These are phyloP conservation scores for Alternaria panax DNA, from an alignment of 2,329 filamentous ascomycete genomes.

Conservation along the genomic window DNA sequence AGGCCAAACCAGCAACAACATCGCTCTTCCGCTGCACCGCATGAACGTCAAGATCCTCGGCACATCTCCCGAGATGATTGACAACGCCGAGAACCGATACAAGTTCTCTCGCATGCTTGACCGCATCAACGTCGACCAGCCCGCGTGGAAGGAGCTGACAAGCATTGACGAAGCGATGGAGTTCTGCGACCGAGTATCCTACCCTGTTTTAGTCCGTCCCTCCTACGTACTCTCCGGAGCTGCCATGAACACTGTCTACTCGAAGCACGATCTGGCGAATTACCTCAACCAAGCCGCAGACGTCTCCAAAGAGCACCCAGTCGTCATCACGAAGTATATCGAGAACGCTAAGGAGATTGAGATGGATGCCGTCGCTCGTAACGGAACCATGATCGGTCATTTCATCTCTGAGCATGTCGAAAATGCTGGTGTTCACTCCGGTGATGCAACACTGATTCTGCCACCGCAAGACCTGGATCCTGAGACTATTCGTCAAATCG, in stretches of 20 bases:
- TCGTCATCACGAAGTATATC: conserved; percentile 99
- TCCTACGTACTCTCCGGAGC: conserved; percentile 97
- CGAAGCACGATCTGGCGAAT: conserved; percentile 85
- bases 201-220: conserved; percentile 92
- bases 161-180: conserved; percentile 87
- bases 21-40: conserved; percentile 86
- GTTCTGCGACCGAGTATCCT: conserved; percentile 88
- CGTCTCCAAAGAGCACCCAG: conserved; percentile 92
- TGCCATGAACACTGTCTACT: conserved; percentile 99
- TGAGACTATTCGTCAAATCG: conserved; percentile 54
- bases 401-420: conserved; percentile 99
- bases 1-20: conserved; percentile 98
- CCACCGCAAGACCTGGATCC: conserved; percentile 91
- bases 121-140: conserved; percentile 92
- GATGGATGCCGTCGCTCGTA: conserved; percentile 95
- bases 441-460: conserved; percentile 93
- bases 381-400: conserved; percentile 89
- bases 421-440: conserved; percentile 97
- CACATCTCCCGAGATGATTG: conserved; percentile 98
- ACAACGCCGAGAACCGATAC: conserved; percentile 95
- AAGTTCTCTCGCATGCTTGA: conserved; percentile 99
- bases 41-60: conserved; percentile 91
- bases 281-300: conserved; percentile 91
- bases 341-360: conserved; percentile 99
- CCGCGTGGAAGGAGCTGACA: conserved; percentile 96